phyloP scores from a whole-genome alignment of 1,284 basidiomycete species.

The Melanopsichium pennsylvanicum region DNA sequence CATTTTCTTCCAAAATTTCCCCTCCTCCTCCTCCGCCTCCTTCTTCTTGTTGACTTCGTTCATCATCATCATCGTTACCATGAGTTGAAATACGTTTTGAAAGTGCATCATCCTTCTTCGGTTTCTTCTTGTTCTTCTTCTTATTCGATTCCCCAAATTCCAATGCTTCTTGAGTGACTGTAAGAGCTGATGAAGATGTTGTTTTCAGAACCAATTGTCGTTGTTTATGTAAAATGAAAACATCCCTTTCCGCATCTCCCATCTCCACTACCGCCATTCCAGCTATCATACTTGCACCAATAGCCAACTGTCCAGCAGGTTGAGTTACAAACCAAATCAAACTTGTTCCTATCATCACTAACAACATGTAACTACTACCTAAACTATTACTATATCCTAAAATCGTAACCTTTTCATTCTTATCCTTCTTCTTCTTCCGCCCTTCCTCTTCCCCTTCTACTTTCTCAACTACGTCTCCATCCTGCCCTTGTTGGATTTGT shows the following conservation, averaged over 20 bases:
- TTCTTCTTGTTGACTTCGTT: no score
- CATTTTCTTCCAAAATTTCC: no score
- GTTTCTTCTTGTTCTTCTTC: no score
- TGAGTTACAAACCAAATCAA: conserved; percentile 76
- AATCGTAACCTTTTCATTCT: conserved; percentile 74
- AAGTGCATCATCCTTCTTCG: no score
- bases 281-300: conserved; percentile 74
- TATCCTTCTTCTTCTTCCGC: conserved; percentile 13
- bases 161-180: no score
- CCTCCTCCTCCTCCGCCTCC: no score
- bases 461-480: no score
- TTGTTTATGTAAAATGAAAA: conserved; percentile 20
- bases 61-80: no score
- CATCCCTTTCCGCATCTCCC: conserved; percentile 56
- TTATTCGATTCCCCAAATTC: no score
- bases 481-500: no score
- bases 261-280: conserved; percentile 47
- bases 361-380: conserved; percentile 84
- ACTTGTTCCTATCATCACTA: conserved; percentile 76
- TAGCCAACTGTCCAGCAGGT: conserved; percentile 80
- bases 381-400: conserved; percentile 89
- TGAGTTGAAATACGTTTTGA: no score
- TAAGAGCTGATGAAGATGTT: background rate
- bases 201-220: background rate
- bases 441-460: conserved; percentile 3